These are phyloP conservation scores for Brassica juncea DNA, from an alignment of 345 rosid genomes.

Conservation along the genomic window DNA sequence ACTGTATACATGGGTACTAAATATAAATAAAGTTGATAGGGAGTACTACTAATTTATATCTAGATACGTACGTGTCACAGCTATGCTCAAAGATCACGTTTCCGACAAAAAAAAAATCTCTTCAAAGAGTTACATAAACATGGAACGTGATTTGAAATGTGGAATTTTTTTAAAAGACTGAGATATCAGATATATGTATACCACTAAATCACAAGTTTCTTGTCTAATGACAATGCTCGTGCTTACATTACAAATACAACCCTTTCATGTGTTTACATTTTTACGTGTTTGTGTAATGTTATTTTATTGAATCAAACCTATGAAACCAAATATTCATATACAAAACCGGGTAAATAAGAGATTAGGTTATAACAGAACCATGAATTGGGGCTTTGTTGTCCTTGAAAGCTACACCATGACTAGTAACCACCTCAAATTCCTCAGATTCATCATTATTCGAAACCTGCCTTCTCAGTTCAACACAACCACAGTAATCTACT, in stretches of 20 bases:
- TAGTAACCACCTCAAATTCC: conserved; percentile 35
- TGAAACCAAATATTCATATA: not conserved
- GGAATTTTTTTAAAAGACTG: not conserved
- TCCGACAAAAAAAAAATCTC: not conserved
- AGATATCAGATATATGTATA: not conserved
- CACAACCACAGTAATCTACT: conserved; percentile 72
- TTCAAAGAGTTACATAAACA: not conserved
- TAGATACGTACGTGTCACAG: not conserved
- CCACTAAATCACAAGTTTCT: not conserved
- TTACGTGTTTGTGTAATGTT: not conserved
- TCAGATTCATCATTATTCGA: conserved; percentile 33
- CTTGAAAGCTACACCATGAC: conserved; percentile 34
- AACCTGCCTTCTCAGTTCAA: conserved; percentile 55
- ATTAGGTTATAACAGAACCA: conserved; percentile 3
- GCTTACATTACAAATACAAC: not conserved
- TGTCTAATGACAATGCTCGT: not conserved
- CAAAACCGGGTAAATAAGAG: conserved; percentile 8
- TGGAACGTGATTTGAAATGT: not conserved
- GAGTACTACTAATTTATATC: not conserved
- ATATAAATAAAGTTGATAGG: not conserved
- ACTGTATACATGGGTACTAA: not conserved
- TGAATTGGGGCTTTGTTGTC: conserved; percentile 21
- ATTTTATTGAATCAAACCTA: not conserved
- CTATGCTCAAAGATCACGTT: not conserved
- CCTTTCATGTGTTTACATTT: not conserved